Conservation (phyloP, 331 rosid genomes). For the Stylosanthes scabra region DNA sequence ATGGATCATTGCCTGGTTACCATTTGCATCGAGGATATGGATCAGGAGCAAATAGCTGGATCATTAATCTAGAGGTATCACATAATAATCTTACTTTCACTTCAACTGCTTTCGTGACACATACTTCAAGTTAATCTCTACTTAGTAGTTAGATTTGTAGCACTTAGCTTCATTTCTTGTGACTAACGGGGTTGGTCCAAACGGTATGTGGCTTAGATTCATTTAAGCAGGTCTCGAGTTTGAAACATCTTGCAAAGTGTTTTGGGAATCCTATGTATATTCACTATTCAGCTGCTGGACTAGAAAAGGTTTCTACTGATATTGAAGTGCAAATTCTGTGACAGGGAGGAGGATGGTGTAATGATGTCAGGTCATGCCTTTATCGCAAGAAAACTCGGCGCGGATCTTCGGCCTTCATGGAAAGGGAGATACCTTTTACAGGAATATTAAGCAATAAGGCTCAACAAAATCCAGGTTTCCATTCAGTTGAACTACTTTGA, state of each 20-base stretch:
- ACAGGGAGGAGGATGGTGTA: conserved; percentile 99
- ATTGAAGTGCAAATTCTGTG: conserved; percentile 44
- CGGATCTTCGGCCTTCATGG: conserved; percentile 86
- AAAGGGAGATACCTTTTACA: conserved; percentile 66
- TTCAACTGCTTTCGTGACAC: conserved; percentile 8
- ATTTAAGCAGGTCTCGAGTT: too few species aligned
- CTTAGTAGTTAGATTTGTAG: background rate
- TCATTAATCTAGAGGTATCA: conserved; percentile 87
- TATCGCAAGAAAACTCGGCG: conserved; percentile 73
- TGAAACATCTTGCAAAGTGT: background rate
- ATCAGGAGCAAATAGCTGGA: conserved; percentile 89
- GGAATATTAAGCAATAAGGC: conserved; percentile 81
- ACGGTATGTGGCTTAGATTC: too few species aligned
- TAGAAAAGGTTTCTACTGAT: conserved; percentile 23
- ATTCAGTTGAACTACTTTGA: conserved; percentile 8
- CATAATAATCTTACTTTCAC: conserved; percentile 8
- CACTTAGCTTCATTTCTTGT: background rate
- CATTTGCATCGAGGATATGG: conserved; percentile 82
- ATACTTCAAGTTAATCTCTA: background rate
- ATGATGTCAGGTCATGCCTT: conserved; percentile 64
- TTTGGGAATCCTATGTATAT: background rate
- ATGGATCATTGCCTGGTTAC: conserved; percentile 91
- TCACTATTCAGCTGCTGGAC: too few species aligned
- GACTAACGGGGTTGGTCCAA: too few species aligned
- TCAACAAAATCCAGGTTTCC: conserved; percentile 80